Evolutionary conservation across 1,284 basidiomycete genomes (phyloP).

Genomic region (Puccinia polysora): DNA sequence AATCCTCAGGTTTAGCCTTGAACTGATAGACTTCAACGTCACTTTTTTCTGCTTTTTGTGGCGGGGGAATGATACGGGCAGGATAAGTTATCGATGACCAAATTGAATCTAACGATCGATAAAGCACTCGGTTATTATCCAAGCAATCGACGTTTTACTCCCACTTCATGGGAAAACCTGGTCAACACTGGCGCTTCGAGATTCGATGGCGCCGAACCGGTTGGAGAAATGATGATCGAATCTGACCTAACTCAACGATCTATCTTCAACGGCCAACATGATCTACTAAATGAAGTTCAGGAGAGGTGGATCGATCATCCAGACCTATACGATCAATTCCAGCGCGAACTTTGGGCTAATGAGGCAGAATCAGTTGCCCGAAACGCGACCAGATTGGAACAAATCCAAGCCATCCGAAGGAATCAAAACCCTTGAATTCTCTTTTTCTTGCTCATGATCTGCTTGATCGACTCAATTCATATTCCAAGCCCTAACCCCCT

Average conservation of each 20-base stretch:
- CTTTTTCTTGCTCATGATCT: no score
- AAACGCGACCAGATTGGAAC: constrained; percentile 17
- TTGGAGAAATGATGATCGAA: constrained; percentile 62
- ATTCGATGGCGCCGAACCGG: constrained; percentile 54
- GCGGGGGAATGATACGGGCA: not conserved
- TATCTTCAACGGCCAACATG: constrained; percentile 55
- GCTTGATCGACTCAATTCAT: no score
- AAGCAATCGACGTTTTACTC: constrained; percentile 61
- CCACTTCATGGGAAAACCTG: constrained; percentile 15
- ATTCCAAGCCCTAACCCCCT: no score
- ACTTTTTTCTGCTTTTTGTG: not conserved
- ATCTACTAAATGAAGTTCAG: constrained; percentile 62
- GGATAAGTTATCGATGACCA: constrained; percentile 89
- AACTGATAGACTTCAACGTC: not conserved
- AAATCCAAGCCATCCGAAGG: constrained; percentile 19
- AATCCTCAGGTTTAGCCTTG: not conserved
- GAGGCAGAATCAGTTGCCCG: constrained; percentile 27
- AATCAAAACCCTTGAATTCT: no score
- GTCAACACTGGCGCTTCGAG: constrained; percentile 51
- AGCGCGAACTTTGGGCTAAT: constrained; percentile 36
- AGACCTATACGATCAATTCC: constrained; percentile 14
- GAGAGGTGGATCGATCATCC: constrained; percentile 49
- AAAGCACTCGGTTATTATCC: constrained; percentile 77
- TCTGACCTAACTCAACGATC: constrained; percentile 63
- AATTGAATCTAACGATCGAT: constrained; percentile 74